These are phyloP conservation scores for Lipomyces starkeyi DNA, from an alignment of 805 yeast genomes.

Conservation along the genomic window DNA sequence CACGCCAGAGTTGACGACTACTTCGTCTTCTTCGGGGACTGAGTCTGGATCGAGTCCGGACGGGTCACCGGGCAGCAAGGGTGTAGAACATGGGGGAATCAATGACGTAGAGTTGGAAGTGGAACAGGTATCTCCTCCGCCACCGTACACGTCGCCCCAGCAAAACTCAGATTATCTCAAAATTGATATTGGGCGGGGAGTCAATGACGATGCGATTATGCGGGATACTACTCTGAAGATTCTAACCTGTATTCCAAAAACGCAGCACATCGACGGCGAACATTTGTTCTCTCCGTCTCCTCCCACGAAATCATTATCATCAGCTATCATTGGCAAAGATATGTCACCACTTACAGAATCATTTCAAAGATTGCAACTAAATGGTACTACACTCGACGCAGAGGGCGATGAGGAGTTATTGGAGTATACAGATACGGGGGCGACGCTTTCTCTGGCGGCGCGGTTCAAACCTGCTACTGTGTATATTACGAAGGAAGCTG, in stretches of 20 bases:
- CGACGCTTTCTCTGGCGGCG: not conserved
- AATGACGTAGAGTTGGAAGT: not conserved
- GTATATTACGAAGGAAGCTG: not conserved
- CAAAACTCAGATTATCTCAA: not conserved
- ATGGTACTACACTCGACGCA: not conserved
- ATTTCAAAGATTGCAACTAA: not conserved
- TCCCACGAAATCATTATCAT: not conserved
- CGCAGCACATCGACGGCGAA: not conserved
- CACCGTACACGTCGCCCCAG: not conserved
- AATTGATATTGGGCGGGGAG: not conserved
- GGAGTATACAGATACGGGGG: not conserved
- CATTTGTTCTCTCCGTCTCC: not conserved
- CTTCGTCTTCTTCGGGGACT: conserved; percentile 1
- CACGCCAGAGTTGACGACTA: not conserved
- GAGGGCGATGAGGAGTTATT: not conserved
- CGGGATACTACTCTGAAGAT: not conserved
- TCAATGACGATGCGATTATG: not conserved
- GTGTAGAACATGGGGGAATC: not conserved
- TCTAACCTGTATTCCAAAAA: not conserved
- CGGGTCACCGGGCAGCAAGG: not conserved
- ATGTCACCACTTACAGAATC: not conserved
- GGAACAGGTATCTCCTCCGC: not conserved
- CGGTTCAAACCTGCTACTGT: not conserved
- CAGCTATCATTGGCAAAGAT: not conserved
- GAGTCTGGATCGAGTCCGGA: not conserved